Conservation (phyloP, 371 early-diverging fungal species). For the Circinella umbellata region DNA sequence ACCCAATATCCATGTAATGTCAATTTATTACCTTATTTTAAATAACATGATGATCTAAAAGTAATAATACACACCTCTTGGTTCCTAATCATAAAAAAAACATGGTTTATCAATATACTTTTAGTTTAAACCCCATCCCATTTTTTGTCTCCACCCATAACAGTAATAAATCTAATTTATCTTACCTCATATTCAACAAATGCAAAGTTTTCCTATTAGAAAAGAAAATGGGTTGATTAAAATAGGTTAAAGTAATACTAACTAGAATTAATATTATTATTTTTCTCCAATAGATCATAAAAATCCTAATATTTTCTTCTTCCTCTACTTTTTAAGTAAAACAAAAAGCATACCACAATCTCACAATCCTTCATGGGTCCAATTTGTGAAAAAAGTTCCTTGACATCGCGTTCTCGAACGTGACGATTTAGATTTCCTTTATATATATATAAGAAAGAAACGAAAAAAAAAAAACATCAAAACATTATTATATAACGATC, state of each 20-base stretch:
- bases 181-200: slow-evolving; percentile 26
- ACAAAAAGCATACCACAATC: slow-evolving; percentile 18
- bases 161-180: not conserved
- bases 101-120: not conserved
- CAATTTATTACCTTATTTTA: not conserved
- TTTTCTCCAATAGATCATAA: not conserved
- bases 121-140: not conserved
- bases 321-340: not conserved
- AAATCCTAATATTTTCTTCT: not conserved
- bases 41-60: too few species aligned
- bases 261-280: too few species aligned
- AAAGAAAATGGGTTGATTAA: not conserved
- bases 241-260: not conserved
- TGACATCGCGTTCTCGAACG: slow-evolving; percentile 43
- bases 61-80: not conserved
- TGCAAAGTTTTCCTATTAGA: slow-evolving; percentile 10
- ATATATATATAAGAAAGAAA: not conserved
- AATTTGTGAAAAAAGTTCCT: slow-evolving; percentile 34
- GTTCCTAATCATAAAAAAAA: not conserved
- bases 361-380: slow-evolving; percentile 23
- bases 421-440: slow-evolving; percentile 43
- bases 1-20: not conserved
- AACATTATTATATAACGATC: too few species aligned
- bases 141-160: not conserved
- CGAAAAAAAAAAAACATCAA: too few species aligned